phyloP scores from a whole-genome alignment of 1,284 basidiomycete species.

The Leccinum pachyderme region DNA sequence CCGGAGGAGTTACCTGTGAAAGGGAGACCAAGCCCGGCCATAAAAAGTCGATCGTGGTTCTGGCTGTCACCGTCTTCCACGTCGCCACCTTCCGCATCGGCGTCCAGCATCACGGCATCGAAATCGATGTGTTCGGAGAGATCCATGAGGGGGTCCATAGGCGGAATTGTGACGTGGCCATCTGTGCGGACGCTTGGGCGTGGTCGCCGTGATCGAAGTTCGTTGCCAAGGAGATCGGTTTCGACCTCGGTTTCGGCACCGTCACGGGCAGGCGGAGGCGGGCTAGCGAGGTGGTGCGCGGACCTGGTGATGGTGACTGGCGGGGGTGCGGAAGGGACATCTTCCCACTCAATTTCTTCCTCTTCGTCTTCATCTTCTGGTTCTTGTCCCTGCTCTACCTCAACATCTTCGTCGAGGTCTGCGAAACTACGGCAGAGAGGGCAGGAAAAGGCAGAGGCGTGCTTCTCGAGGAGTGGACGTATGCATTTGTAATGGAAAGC shows the following conservation, averaged over 20 bases:
- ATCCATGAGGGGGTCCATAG: slow-evolving; percentile 8
- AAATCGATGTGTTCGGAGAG: slow-evolving; percentile 14
- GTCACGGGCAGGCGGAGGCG: slow-evolving; percentile 30
- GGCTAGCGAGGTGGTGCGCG: slow-evolving; percentile 21
- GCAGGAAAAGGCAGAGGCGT: slow-evolving; percentile 94
- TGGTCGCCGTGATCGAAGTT: slow-evolving; percentile 15
- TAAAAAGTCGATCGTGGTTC: slow-evolving; percentile 5
- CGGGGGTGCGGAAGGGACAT: slow-evolving; percentile 4
- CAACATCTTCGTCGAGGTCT: slow-evolving; percentile 95
- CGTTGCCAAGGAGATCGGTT: slow-evolving; percentile 33
- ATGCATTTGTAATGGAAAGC: slow-evolving; percentile 99
- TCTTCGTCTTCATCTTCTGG: slow-evolving; percentile 32
- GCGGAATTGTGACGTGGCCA: slow-evolving; percentile 23
- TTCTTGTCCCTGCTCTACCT: slow-evolving; percentile 52
- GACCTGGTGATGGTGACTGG: slow-evolving; percentile 2
- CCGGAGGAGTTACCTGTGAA: slow-evolving; percentile 14
- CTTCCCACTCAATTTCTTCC: slow-evolving; percentile 33
- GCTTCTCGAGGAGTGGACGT: slow-evolving; percentile 80
- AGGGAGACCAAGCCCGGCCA: slow-evolving; percentile 18
- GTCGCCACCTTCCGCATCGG: slow-evolving; percentile 12
- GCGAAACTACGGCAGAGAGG: slow-evolving; percentile 93
- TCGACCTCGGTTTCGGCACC: slow-evolving; percentile 61
- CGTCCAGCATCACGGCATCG: slow-evolving; percentile 31
- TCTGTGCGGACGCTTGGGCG: slow-evolving; percentile 29
- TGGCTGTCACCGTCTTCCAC: slow-evolving; percentile 11